phyloP scores from a whole-genome alignment of 2,329 filamentous ascomycete genomes.

The Nemania serpens region DNA sequence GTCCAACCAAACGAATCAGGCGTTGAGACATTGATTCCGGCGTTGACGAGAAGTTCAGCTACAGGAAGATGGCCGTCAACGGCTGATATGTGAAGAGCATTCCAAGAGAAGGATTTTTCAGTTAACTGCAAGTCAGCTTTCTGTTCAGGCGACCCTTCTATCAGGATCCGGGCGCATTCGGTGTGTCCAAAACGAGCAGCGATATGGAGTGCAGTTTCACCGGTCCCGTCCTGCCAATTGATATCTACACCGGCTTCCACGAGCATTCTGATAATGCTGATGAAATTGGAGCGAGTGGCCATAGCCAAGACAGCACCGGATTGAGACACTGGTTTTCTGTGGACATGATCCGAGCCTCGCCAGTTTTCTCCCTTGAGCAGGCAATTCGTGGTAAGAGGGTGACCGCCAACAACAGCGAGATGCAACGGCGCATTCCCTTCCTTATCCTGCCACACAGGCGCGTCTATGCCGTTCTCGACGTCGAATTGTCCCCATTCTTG shows the following conservation, averaged over 20 bases:
- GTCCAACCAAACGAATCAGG: constrained; percentile 92
- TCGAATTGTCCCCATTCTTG: constrained; percentile 88
- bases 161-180: constrained; percentile 76
- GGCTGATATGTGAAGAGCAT: constrained; percentile 88
- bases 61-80: constrained; percentile 83
- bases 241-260: constrained; percentile 90
- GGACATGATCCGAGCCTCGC: constrained; percentile 66
- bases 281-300: constrained; percentile 86
- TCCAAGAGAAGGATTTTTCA: constrained; percentile 91
- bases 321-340: constrained; percentile 73
- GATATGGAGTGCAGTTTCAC: constrained; percentile 89
- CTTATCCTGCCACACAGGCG: constrained; percentile 84
- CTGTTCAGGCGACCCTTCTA: constrained; percentile 71
- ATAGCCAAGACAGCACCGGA: constrained; percentile 87
- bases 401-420: constrained; percentile 88
- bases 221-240: constrained; percentile 88
- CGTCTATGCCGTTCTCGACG: constrained; percentile 83
- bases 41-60: constrained; percentile 75
- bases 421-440: constrained; percentile 92
- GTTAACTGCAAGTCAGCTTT: constrained; percentile 76
- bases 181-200: constrained; percentile 87
- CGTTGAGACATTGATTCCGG: constrained; percentile 75
- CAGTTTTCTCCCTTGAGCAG: constrained; percentile 82
- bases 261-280: constrained; percentile 81
- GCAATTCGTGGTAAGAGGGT: constrained; percentile 81